phyloP scores from a whole-genome alignment of 169 alveolate species.

The Plasmodium gallinaceum region DNA sequence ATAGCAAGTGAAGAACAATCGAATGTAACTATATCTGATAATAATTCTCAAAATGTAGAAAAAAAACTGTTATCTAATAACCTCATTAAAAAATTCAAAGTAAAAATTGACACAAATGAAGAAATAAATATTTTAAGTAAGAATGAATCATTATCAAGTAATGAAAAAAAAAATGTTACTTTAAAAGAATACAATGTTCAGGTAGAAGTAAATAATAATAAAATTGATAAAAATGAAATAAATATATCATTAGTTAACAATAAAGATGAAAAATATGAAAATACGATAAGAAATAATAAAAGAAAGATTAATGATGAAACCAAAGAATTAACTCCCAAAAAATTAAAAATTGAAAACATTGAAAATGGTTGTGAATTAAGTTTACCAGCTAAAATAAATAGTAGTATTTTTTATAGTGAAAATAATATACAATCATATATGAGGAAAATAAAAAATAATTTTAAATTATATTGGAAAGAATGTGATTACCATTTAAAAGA shows the following conservation, averaged over 20 bases:
- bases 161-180: constrained; percentile 10
- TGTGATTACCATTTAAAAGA: constrained; percentile 61
- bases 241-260: constrained; percentile 14
- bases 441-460: constrained; percentile 45
- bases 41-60: constrained; percentile 8
- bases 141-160: background rate
- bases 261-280: constrained; percentile 38
- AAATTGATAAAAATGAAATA: constrained; percentile 10
- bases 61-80: background rate
- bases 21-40: constrained; percentile 7
- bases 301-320: constrained; percentile 31
- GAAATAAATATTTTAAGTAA: constrained; percentile 13
- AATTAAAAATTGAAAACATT: constrained; percentile 19
- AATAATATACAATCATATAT: constrained; percentile 39
- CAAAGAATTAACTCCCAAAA: constrained; percentile 17
- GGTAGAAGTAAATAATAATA: background rate
- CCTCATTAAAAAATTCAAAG: background rate
- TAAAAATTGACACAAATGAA: constrained; percentile 5
- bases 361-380: constrained; percentile 33
- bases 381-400: constrained; percentile 36
- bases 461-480: constrained; percentile 47
- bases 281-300: constrained; percentile 27
- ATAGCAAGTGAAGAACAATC: constrained; percentile 8
- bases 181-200: constrained; percentile 1
- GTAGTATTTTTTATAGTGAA: constrained; percentile 31